Conservation (phyloP, 768 basidiomycete genomes). For the Kwoniella europaea region DNA sequence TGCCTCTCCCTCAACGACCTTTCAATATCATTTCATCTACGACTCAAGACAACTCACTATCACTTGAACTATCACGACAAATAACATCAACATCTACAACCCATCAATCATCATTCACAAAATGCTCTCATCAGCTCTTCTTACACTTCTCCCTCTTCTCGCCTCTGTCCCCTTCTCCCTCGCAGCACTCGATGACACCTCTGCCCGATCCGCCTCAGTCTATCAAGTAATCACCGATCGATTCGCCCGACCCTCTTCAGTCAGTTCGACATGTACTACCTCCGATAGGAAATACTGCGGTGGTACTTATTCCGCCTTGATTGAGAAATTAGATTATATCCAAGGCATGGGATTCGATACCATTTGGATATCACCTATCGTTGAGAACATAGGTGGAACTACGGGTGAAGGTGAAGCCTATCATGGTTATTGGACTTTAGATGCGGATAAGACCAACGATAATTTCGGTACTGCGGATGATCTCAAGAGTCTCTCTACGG, state of each 20-base stretch:
- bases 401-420: constrained; percentile 63
- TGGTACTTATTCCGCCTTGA: constrained; percentile 78
- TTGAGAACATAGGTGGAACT: constrained; percentile 74
- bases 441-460: constrained; percentile 64
- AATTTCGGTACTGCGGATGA: constrained; percentile 76
- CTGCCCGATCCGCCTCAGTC: constrained; percentile 75
- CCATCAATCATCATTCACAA: constrained; percentile 1
- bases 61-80: constrained; percentile 8
- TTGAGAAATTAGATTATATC: constrained; percentile 81
- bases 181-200: constrained; percentile 61
- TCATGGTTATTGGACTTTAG: constrained; percentile 77
- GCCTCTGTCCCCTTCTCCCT: constrained; percentile 20
- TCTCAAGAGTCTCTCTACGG: constrained; percentile 69
- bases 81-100: neutral
- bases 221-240: constrained; percentile 83
- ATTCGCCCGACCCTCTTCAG: constrained; percentile 66
- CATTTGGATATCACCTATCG: constrained; percentile 82
- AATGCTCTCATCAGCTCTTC: constrained; percentile 22
- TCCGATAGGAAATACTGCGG: constrained; percentile 67
- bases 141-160: constrained; percentile 31
- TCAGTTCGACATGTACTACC: constrained; percentile 33
- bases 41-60: neutral
- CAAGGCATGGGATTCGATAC: constrained; percentile 82
- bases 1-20: neutral
- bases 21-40: neutral